Evolutionary conservation across 441 rosid species (phyloP).

Genomic region (Populus hybrid): DNA sequence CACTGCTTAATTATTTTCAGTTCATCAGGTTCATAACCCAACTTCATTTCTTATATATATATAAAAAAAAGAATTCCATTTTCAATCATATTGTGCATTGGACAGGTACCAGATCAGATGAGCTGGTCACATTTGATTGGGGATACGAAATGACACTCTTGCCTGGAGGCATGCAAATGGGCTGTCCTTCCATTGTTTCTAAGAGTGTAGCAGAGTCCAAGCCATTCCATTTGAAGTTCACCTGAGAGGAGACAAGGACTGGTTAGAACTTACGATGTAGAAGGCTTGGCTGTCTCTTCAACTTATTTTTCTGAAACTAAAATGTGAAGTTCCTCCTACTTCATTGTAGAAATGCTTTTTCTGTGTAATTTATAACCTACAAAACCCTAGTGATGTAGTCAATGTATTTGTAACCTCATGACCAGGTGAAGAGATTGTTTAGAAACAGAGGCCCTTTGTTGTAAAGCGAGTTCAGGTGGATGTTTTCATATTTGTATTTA

Average conservation of each 20-base stretch:
- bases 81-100: conserved; percentile 41
- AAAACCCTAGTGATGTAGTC: not conserved
- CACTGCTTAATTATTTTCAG: not conserved
- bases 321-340: conserved; percentile 30
- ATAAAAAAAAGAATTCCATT: conserved; percentile 1
- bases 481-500: no score
- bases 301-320: conserved; percentile 66
- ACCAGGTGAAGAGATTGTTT: no score
- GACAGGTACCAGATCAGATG: conserved; percentile 49
- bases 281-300: conserved; percentile 82
- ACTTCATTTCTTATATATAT: conserved; percentile 1
- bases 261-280: conserved; percentile 70
- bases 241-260: conserved; percentile 72
- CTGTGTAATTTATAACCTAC: not conserved
- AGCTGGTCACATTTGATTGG: conserved; percentile 68
- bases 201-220: conserved; percentile 61
- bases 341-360: not conserved
- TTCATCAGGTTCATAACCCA: conserved; percentile 5
- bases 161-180: conserved; percentile 92
- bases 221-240: conserved; percentile 81
- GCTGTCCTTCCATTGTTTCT: conserved; percentile 67
- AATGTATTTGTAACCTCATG: no score
- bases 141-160: conserved; percentile 65
- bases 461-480: no score
- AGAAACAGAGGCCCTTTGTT: no score